phyloP scores from a whole-genome alignment of 345 rosid genomes.

The Eucalyptus cloeziana region DNA sequence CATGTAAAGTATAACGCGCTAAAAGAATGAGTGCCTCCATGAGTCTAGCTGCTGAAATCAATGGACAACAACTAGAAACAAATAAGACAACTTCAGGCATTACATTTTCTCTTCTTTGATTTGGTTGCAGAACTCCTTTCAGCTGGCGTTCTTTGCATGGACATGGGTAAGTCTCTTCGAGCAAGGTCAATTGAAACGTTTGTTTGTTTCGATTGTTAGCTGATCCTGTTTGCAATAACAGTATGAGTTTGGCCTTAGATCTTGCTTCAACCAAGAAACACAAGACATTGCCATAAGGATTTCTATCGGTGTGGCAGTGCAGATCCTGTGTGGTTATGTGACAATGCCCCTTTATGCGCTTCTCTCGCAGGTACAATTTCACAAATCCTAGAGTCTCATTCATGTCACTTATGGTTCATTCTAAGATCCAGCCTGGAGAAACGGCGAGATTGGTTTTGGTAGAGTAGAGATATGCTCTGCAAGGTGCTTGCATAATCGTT shows the following conservation, averaged over 20 bases:
- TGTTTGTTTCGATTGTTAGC: background rate
- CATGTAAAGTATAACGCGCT: background rate
- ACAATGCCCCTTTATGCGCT: conserved; percentile 20
- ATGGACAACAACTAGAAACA: background rate
- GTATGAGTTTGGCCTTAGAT: conserved; percentile 9
- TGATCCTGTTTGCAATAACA: background rate
- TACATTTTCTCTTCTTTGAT: background rate
- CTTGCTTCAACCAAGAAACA: conserved; percentile 11
- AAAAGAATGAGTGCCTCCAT: background rate
- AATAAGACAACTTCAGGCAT: background rate
- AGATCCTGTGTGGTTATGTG: conserved; percentile 12
- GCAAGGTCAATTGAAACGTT: background rate
- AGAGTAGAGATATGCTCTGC: background rate
- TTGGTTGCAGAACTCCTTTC: conserved; percentile 18
- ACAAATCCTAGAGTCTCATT: background rate
- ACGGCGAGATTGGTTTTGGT: background rate
- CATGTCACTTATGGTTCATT: background rate
- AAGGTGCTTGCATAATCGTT: background rate
- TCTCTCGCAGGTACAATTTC: conserved; percentile 5
- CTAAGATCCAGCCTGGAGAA: background rate
- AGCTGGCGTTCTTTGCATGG: conserved; percentile 16
- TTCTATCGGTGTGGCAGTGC: background rate
- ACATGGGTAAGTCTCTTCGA: conserved; percentile 1
- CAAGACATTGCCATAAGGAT: conserved; percentile 4
- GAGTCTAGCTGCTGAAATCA: background rate